These are phyloP conservation scores for Pythium volutum DNA, from an alignment of 352 stramenopile species.

Conservation along the genomic window DNA sequence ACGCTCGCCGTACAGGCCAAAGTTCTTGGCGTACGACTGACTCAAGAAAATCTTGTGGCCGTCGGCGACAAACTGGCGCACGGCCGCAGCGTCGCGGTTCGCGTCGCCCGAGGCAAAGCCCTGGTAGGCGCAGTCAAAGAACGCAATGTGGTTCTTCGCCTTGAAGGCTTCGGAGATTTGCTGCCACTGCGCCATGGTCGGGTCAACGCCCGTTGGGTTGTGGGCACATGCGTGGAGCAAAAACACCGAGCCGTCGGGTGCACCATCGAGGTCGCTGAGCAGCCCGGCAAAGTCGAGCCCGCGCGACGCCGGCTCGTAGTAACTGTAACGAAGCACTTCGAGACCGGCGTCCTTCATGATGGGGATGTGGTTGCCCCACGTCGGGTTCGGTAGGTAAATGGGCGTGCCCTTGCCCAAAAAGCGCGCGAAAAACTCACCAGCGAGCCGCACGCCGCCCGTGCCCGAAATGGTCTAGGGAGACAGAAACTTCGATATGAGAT, in stretches of 20 bases:
- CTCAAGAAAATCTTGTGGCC: conserved; percentile 96
- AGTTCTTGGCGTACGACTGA: conserved; percentile 99
- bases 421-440: conserved; percentile 93
- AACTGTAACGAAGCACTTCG: conserved; percentile 78
- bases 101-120: conserved; percentile 98
- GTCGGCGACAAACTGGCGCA: conserved; percentile 96
- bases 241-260: conserved; percentile 93
- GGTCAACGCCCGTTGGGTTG: conserved; percentile 99
- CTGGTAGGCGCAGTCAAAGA: conserved; percentile 99
- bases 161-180: conserved; percentile 96
- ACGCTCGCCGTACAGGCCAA: conserved; percentile 99
- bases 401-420: conserved; percentile 84
- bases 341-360: conserved; percentile 90
- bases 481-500: conserved; percentile 8
- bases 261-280: conserved; percentile 93
- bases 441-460: conserved; percentile 96
- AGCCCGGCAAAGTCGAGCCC: conserved; percentile 94
- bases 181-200: conserved; percentile 97
- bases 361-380: conserved; percentile 98
- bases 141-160: conserved; percentile 94
- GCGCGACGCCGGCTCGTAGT: conserved; percentile 83
- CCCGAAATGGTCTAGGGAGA: conserved; percentile 93
- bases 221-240: conserved; percentile 99
- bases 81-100: conserved; percentile 92
- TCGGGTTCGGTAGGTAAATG: conserved; percentile 99